Percentiles rank a stretch among this genome's conserved stretches.
Conservation (phyloP, 2,329 filamentous ascomycete species). For the Pezicula neosporulosa region DNA sequence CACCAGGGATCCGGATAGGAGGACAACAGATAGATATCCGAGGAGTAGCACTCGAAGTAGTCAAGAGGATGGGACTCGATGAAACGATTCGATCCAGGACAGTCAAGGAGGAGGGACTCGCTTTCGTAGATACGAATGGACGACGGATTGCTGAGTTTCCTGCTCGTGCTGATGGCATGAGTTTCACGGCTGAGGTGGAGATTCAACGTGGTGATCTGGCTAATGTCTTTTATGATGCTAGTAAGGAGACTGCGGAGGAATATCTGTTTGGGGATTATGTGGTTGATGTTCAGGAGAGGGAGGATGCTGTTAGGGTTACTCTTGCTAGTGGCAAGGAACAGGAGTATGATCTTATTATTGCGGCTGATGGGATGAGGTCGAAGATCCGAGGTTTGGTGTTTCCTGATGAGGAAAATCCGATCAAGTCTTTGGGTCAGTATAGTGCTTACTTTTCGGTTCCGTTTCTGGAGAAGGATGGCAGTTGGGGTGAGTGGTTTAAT, state of each 20-base stretch:
- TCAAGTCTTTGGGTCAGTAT: slow-evolving; percentile 19
- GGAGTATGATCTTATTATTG: slow-evolving; percentile 48
- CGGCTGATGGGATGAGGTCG: slow-evolving; percentile 52
- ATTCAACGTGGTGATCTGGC: slow-evolving; percentile 41
- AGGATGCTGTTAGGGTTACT: slow-evolving; percentile 30
- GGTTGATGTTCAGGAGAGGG: slow-evolving; percentile 15
- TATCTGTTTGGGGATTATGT: slow-evolving; percentile 32
- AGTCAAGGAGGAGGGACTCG: slow-evolving; percentile 43
- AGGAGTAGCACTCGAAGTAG: slow-evolving; percentile 44
- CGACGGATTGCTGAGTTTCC: slow-evolving; percentile 35
- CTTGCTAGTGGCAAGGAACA: slow-evolving; percentile 39
- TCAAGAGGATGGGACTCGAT: slow-evolving; percentile 49
- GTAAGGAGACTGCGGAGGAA: slow-evolving; percentile 21
- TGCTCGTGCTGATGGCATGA: slow-evolving; percentile 16
- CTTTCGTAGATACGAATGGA: slow-evolving; percentile 38
- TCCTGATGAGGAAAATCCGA: slow-evolving; percentile 21
- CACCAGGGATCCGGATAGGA: slow-evolving; percentile 35
- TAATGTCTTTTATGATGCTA: slow-evolving; percentile 35
- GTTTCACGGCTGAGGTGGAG: slow-evolving; percentile 41
- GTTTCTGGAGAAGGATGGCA: slow-evolving; percentile 26
- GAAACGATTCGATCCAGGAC: slow-evolving; percentile 36
- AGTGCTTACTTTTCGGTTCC: slow-evolving; percentile 35
- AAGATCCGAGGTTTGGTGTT: slow-evolving; percentile 37
- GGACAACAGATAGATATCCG: slow-evolving; percentile 54
- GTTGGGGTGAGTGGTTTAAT: slow-evolving; percentile 32